Base-by-base conservation (phyloP, 352 stramenopile species). In the Phytophthora parvispora region DNA sequence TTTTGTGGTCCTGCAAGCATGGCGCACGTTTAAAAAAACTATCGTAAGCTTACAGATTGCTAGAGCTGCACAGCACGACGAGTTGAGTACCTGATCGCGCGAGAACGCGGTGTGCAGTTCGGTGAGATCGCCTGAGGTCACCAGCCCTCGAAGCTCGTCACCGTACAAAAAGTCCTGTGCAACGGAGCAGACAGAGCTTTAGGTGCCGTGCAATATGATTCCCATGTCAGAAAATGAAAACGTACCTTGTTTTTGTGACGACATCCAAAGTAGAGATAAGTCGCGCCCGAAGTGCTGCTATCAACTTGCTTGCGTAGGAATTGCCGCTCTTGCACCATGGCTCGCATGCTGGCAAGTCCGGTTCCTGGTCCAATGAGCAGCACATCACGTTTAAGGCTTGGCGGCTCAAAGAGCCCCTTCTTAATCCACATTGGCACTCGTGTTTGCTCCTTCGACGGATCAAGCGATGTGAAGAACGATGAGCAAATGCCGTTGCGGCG, bases 361-460 rank as follows among this genome's bases (percentile, higher is more conserved):
- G 93, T 98, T 42, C 93, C 93, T 16, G 95, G 95, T 0, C 94
- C 95, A 25, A 98, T 92, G 18, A 98, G 81, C n/a, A 98, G 65
- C 60, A 98, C 74, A 32, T 87, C 64, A 20, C 81, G 75, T 6
- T 79, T 69, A 40, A 82, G 66, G 25, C 54, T 63, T 0, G 84
- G 80, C 1, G 81, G 81, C 15, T 84, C 67, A 67, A 98, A 97
- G 1, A 93, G 77, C 6, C 94, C 91, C 12, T 78, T 89, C 73
- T 97, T 97, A 51, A 98, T 91, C 80, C 83, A 98, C 64, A 98
- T 76, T 1, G 88, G 75, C 16, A 98, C 70, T 12, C 71, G 20
- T 18, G 54, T 77, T 27, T 76, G 50, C 16, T 77, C 61, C 22
- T 80, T 81, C 1, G 62, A 72, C 16, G 80, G 75, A 38, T 84